phyloP scores from a whole-genome alignment of 1,139 yeast genomes.

The Yamadazyma atlantica region DNA sequence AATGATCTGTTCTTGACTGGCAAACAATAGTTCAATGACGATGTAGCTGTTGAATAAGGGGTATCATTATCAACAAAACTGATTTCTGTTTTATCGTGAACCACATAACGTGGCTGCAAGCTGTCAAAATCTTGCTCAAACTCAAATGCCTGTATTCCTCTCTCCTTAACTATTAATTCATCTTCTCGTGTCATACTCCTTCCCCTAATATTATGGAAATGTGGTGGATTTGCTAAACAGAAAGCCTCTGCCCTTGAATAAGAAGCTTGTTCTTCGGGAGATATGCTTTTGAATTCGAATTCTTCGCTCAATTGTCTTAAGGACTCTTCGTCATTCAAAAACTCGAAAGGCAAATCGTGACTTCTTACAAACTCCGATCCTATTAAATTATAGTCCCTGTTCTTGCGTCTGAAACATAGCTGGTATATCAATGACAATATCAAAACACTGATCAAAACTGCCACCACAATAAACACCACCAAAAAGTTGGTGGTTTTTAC shows the following conservation, averaged over 20 bases:
- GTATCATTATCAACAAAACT: constrained; percentile 46
- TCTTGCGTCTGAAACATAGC: constrained; percentile 7
- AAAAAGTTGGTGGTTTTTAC: constrained; percentile 8
- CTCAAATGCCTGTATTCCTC: constrained; percentile 43
- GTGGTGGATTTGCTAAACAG: constrained; percentile 32
- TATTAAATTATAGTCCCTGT: constrained; percentile 19
- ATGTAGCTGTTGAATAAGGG: constrained; percentile 47
- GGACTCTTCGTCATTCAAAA: constrained; percentile 44
- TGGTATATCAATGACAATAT: constrained; percentile 16
- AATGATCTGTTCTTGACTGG: constrained; percentile 55
- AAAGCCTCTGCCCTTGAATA: constrained; percentile 39
- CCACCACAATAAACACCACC: constrained; percentile 15
- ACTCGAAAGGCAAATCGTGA: constrained; percentile 36
- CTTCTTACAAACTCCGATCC: constrained; percentile 20
- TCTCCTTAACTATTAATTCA: constrained; percentile 33
- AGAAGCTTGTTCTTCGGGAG: constrained; percentile 46
- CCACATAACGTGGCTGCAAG: constrained; percentile 36
- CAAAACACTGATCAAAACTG: constrained; percentile 15
- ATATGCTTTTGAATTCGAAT: constrained; percentile 35
- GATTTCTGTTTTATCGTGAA: constrained; percentile 67
- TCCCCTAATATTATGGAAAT: constrained; percentile 32
- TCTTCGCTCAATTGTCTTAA: constrained; percentile 36
- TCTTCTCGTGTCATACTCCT: constrained; percentile 32
- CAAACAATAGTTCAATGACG: constrained; percentile 58
- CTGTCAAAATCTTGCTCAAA: constrained; percentile 36